A percentile compares a stretch with the other conserved stretches of the same genome.
phyloP scores from a whole-genome alignment of 331 rosid genomes.

The Rosa hybrid region DNA sequence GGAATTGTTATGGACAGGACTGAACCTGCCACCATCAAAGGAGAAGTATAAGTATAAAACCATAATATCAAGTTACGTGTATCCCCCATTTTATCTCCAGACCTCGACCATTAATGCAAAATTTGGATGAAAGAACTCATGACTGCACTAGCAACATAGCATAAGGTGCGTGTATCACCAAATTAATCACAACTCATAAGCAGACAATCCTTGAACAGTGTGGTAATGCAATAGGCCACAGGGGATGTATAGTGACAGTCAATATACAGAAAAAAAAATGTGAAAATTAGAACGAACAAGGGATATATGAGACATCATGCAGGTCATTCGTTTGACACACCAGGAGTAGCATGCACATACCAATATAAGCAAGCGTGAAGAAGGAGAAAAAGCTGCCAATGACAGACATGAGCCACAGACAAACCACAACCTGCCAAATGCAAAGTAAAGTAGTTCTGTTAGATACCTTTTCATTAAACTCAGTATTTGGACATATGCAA shows the following conservation, averaged over 20 bases:
- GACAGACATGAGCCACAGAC: slow-evolving; percentile 87
- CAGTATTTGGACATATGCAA: background rate
- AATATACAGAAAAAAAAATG: background rate
- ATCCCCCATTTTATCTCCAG: background rate
- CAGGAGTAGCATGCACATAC: slow-evolving; percentile 39
- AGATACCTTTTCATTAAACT: slow-evolving; percentile 11
- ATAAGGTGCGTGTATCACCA: background rate
- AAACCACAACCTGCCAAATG: slow-evolving; percentile 68
- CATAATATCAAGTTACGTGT: slow-evolving; percentile 6
- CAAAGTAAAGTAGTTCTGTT: slow-evolving; percentile 27
- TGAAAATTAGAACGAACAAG: background rate
- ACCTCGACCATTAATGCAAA: background rate
- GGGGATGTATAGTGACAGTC: background rate
- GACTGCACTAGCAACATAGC: slow-evolving; percentile 1
- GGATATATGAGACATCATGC: background rate
- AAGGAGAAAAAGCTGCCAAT: slow-evolving; percentile 72
- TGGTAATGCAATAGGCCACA: background rate
- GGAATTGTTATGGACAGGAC: slow-evolving; percentile 68
- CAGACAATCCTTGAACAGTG: background rate
- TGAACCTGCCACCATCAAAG: slow-evolving; percentile 57
- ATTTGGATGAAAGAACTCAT: slow-evolving; percentile 8
- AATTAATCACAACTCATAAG: background rate
- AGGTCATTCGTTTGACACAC: slow-evolving; percentile 13
- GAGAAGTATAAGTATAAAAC: slow-evolving; percentile 20
- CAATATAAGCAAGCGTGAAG: slow-evolving; percentile 76